Conservation (phyloP, 192 early-diverging fungal genomes). For the Bifiguratus adelaidae region DNA sequence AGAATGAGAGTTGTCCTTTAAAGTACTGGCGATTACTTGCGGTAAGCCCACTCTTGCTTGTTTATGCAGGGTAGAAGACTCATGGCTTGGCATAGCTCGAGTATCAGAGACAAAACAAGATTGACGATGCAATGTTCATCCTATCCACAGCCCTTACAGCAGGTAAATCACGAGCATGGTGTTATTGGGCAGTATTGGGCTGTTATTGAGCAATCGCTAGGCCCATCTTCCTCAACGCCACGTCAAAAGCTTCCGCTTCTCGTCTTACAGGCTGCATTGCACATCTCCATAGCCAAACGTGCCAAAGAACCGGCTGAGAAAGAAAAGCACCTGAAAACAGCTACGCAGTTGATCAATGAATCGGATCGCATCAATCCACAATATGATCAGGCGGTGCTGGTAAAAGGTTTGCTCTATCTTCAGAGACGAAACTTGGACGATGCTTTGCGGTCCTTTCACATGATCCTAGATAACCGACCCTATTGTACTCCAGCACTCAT, state of each 20-base stretch:
- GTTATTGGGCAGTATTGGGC: too few species aligned
- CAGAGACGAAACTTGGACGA: constrained; percentile 39
- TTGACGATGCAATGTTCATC: constrained; percentile 44
- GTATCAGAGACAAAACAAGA: constrained; percentile 56
- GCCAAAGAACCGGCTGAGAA: constrained; percentile 14
- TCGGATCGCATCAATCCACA: constrained; percentile 61
- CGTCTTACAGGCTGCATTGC: constrained; percentile 60
- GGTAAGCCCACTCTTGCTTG: constrained; percentile 4
- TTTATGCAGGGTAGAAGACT: not conserved
- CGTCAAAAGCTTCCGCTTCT: constrained; percentile 56
- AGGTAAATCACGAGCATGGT: too few species aligned
- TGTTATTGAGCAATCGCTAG: constrained; percentile 2
- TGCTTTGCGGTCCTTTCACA: constrained; percentile 35
- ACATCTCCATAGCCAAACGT: constrained; percentile 57
- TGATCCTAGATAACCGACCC: constrained; percentile 32
- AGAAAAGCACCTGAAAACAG: constrained; percentile 49
- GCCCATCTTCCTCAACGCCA: constrained; percentile 16
- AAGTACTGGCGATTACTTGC: constrained; percentile 22
- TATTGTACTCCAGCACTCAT: constrained; percentile 48
- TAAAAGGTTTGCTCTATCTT: constrained; percentile 55
- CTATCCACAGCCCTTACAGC: constrained; percentile 40
- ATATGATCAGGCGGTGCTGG: constrained; percentile 60
- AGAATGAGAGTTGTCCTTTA: constrained; percentile 14
- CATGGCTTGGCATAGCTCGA: constrained; percentile 33
- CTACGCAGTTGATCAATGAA: constrained; percentile 64